Evolutionary conservation across 345 rosid genomes (phyloP).

Genomic region (Brassica carinata): DNA sequence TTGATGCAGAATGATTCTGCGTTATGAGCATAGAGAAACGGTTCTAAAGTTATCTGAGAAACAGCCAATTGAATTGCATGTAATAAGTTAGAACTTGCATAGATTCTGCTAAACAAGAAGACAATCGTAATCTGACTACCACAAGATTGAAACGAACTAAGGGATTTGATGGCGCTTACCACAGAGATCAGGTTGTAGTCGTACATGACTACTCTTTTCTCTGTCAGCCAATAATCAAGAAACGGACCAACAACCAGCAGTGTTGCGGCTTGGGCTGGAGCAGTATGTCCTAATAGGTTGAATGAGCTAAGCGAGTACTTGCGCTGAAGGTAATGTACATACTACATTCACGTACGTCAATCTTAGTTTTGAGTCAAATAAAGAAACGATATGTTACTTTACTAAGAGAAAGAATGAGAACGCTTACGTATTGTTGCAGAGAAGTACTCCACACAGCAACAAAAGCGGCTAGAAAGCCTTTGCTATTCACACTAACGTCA

Average conservation of each 20-base stretch:
- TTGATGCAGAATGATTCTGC: background rate
- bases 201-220: conserved; percentile 68
- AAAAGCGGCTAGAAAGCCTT: conserved; percentile 81
- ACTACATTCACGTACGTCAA: conserved; percentile 52
- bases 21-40: background rate
- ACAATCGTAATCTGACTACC: conserved; percentile 2
- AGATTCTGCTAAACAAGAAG: background rate
- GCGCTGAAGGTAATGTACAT: conserved; percentile 88
- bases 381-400: background rate
- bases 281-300: conserved; percentile 93
- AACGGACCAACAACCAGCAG: conserved; percentile 81
- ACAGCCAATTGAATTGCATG: background rate
- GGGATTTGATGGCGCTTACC: conserved; percentile 48
- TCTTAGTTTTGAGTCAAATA: background rate
- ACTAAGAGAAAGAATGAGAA: background rate
- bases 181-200: conserved; percentile 56
- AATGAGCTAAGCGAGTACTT: conserved; percentile 84
- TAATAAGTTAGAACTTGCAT: background rate
- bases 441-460: conserved; percentile 98
- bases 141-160: background rate
- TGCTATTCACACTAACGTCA: conserved; percentile 87
- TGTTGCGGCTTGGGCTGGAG: conserved; percentile 95
- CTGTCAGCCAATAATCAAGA: conserved; percentile 88
- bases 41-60: background rate
- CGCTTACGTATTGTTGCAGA: conserved; percentile 91